Percentiles rank a stretch among this genome's conserved stretches.
phyloP scores from a whole-genome alignment of 1,284 basidiomycete genomes.

The Taiwanofungus camphoratus region DNA sequence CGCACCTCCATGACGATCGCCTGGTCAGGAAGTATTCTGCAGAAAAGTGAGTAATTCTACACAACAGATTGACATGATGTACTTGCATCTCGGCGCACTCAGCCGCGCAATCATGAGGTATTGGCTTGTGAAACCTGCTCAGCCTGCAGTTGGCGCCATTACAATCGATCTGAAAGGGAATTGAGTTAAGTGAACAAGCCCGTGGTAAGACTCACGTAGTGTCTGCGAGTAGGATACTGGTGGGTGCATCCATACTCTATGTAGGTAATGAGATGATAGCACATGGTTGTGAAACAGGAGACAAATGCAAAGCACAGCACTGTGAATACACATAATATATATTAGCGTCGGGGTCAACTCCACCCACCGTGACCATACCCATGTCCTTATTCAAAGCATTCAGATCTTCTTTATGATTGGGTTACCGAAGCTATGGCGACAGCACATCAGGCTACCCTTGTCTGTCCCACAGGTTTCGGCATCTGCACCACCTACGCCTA shows the following conservation, averaged over 20 bases:
- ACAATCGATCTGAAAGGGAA: constrained; percentile 17
- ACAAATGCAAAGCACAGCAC: no score
- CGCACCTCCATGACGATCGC: constrained; percentile 12
- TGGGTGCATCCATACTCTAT: constrained; percentile 16
- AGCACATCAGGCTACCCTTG: no score
- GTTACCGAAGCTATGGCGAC: no score
- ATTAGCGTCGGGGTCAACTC: no score
- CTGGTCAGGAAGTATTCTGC: constrained; percentile 11
- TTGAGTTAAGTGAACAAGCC: not conserved
- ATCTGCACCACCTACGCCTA: no score
- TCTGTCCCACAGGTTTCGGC: no score
- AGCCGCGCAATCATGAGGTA: constrained; percentile 13
- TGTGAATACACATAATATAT: no score
- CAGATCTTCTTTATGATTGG: no score
- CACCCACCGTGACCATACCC: no score
- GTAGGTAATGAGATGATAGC: constrained; percentile 14
- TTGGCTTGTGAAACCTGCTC: constrained; percentile 13
- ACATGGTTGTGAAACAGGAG: constrained; percentile 13
- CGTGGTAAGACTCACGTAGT: constrained; percentile 9
- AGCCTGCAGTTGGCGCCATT: constrained; percentile 12
- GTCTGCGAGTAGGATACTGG: constrained; percentile 7
- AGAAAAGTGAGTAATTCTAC: not conserved
- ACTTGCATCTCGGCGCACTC: constrained; percentile 12
- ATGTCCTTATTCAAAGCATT: no score
- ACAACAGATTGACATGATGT: not conserved